Evolutionary conservation across 306 rosid species (phyloP).

Genomic region (Trichosanthes truncata): DNA sequence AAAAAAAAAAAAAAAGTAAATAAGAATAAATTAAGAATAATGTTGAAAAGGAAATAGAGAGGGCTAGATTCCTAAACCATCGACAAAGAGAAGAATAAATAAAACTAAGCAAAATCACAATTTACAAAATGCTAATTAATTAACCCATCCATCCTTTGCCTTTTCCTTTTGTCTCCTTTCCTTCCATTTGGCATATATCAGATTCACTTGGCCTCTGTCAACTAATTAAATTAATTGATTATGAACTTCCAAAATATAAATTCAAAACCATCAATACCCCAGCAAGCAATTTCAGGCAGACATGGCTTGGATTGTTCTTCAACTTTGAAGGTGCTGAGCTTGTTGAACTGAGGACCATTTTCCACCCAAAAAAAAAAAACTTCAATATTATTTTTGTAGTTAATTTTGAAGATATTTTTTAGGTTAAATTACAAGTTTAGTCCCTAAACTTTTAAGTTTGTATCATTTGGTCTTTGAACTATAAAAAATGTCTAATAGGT

Average conservation of each 20-base stretch:
- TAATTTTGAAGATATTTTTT: too few species aligned
- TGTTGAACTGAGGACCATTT: constrained; percentile 28
- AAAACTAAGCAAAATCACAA: constrained; percentile 23
- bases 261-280: constrained; percentile 22
- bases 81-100: constrained; percentile 65
- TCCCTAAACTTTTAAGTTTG: too few species aligned
- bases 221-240: neutral
- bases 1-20: neutral
- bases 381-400: neutral
- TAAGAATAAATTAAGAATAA: neutral
- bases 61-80: constrained; percentile 53
- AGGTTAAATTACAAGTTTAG: too few species aligned
- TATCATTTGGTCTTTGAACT: too few species aligned
- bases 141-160: neutral
- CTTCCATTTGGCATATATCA: neutral
- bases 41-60: constrained; percentile 11
- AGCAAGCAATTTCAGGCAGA: constrained; percentile 35
- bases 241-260: constrained; percentile 39
- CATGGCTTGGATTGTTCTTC: constrained; percentile 16
- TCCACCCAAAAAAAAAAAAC: neutral
- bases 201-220: neutral
- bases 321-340: constrained; percentile 30
- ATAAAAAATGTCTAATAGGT: too few species aligned
- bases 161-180: constrained; percentile 9
- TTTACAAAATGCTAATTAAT: constrained; percentile 24